These are phyloP conservation scores for Corchorus capsularis DNA, from an alignment of 345 rosid species.

Conservation along the genomic window DNA sequence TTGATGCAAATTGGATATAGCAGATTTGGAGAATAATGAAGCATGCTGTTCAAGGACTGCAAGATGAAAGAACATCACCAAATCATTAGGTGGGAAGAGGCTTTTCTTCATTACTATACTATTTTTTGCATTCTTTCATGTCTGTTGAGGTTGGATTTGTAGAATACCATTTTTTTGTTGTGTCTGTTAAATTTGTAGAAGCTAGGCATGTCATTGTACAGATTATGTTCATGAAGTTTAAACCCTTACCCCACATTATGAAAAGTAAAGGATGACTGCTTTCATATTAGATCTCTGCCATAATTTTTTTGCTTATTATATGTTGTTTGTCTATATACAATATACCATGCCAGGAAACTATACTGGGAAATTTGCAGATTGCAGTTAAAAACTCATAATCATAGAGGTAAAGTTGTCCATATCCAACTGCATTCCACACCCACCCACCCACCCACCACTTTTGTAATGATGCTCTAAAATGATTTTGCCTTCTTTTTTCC, in stretches of 20 bases:
- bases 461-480: not conserved
- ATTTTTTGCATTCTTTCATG: slow-evolving; percentile 7
- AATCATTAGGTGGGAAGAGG: not conserved
- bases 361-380: not conserved
- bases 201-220: slow-evolving; percentile 1
- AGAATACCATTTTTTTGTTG: not conserved
- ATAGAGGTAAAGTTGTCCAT: too few species aligned
- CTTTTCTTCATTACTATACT: not conserved
- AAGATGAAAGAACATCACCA: slow-evolving; percentile 12
- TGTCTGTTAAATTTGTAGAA: not conserved
- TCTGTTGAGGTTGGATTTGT: not conserved
- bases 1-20: not conserved
- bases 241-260: not conserved
- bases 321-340: not conserved
- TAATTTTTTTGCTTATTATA: not conserved
- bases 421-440: not conserved
- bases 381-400: not conserved
- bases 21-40: not conserved
- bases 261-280: not conserved
- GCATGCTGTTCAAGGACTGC: not conserved
- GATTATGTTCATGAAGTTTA: not conserved
- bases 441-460: not conserved
- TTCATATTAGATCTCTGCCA: not conserved
- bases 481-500: not conserved
- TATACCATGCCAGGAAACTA: not conserved